Conservation (phyloP, 768 basidiomycete species). For the Serendipita sp. region DNA sequence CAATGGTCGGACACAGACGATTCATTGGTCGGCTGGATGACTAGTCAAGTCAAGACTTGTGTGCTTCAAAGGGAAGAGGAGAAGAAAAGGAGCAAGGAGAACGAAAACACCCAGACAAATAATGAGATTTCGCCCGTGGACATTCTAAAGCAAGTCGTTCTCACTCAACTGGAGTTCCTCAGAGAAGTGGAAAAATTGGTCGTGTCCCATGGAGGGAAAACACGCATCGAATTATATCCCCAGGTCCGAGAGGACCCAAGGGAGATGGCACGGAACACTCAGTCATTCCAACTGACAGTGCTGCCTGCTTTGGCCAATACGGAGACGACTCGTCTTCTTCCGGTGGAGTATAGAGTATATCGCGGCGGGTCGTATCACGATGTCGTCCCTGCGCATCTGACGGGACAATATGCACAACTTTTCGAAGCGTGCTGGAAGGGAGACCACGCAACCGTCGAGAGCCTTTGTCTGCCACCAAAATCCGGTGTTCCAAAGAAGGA, state of each 20-base stretch:
- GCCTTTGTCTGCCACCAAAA: constrained; percentile 34
- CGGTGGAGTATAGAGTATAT: not conserved
- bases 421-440: constrained; percentile 42
- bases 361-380: not conserved
- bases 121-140: too few relatives aligned
- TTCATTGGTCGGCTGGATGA: too few relatives aligned
- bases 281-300: too few relatives aligned
- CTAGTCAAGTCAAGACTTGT: too few relatives aligned
- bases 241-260: not conserved
- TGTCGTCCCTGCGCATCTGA: constrained; percentile 22
- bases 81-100: too few relatives aligned
- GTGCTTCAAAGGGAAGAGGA: too few relatives aligned
- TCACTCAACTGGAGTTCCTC: not conserved
- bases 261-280: too few relatives aligned
- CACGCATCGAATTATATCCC: not conserved
- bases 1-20: too few relatives aligned
- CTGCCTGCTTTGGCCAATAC: too few relatives aligned
- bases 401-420: constrained; percentile 33
- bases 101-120: too few relatives aligned
- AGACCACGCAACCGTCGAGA: constrained; percentile 33
- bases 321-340: too few relatives aligned
- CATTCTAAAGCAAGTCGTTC: too few relatives aligned
- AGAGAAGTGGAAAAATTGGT: not conserved
- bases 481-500: constrained; percentile 10
- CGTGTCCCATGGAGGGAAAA: not conserved